Conservation (phyloP, 306 rosid species). For the Malus sieversii region DNA sequence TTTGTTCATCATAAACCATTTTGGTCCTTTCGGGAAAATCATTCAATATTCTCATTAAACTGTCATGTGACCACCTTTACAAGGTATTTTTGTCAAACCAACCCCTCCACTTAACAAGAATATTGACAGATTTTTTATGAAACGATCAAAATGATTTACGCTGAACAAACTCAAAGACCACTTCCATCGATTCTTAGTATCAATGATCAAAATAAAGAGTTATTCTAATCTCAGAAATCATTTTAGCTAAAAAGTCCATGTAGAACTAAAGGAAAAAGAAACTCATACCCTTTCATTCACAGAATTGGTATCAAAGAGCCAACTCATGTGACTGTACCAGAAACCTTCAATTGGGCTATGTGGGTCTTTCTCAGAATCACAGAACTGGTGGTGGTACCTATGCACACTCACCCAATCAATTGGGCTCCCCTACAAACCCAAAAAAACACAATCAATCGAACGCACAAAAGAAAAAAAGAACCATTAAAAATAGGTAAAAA, state of each 20-base stretch:
- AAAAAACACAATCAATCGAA: not conserved
- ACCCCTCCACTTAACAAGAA: too few relatives aligned
- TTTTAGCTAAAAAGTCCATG: too few relatives aligned
- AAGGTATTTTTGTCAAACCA: too few relatives aligned
- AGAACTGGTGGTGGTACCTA: slow-evolving; percentile 85
- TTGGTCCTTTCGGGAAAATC: too few relatives aligned
- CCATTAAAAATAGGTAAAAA: not conserved
- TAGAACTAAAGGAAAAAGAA: not conserved
- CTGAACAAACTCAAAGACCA: too few relatives aligned
- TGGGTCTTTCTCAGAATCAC: slow-evolving; percentile 87
- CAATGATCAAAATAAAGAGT: rapidly evolving
- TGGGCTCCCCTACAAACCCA: slow-evolving; percentile 62
- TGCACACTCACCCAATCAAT: slow-evolving; percentile 93
- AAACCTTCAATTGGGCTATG: slow-evolving; percentile 91
- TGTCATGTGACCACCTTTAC: too few relatives aligned
- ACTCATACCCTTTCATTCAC: slow-evolving; percentile 51
- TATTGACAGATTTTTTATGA: too few relatives aligned
- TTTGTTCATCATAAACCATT: too few relatives aligned
- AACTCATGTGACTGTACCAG: slow-evolving; percentile 88
- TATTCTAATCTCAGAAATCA: too few relatives aligned
- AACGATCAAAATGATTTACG: too few relatives aligned
- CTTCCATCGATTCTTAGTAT: too few relatives aligned
- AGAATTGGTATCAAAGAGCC: slow-evolving; percentile 70
- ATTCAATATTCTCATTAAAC: too few relatives aligned
- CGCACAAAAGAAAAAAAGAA: not conserved